Evolutionary conservation across 139 green algal genomes (phyloP).

Genomic region (Chlorella sp.): DNA sequence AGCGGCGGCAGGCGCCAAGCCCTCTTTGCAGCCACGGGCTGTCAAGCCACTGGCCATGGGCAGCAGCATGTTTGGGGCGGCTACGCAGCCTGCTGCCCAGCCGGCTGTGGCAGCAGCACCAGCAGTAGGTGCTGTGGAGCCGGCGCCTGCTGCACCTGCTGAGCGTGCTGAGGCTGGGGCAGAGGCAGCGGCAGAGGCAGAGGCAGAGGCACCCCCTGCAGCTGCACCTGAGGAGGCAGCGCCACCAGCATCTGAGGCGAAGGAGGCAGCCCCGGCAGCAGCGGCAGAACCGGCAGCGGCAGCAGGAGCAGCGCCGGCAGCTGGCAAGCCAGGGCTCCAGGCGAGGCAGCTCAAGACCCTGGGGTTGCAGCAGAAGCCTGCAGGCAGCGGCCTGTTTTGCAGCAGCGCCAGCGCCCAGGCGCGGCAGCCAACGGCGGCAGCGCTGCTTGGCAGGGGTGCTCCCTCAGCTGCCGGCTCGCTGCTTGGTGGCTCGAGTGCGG

Average conservation of each 20-base stretch:
- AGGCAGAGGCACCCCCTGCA: neutral
- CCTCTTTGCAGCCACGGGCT: neutral
- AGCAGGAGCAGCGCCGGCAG: neutral
- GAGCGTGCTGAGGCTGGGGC: neutral
- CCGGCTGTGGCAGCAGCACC: neutral
- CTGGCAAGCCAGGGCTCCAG: neutral
- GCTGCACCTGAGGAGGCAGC: neutral
- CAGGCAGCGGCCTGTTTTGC: neutral
- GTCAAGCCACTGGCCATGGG: constrained; percentile 7
- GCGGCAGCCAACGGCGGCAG: neutral
- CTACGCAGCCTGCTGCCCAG: too few relatives aligned
- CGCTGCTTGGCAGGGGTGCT: neutral
- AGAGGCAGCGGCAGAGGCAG: neutral
- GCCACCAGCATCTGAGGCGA: neutral
- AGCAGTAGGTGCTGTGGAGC: neutral
- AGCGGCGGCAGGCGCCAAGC: neutral
- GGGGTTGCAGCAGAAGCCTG: neutral
- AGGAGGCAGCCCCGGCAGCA: neutral
- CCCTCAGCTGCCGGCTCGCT: neutral
- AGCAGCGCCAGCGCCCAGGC: neutral
- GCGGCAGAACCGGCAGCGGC: neutral
- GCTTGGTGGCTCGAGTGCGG: neutral
- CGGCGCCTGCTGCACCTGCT: neutral
- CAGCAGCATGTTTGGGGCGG: constrained; percentile 10
- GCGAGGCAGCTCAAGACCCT: constrained; percentile 15